Base-by-base conservation (phyloP, 345 rosid species). In the Cardamine resedifolia region DNA sequence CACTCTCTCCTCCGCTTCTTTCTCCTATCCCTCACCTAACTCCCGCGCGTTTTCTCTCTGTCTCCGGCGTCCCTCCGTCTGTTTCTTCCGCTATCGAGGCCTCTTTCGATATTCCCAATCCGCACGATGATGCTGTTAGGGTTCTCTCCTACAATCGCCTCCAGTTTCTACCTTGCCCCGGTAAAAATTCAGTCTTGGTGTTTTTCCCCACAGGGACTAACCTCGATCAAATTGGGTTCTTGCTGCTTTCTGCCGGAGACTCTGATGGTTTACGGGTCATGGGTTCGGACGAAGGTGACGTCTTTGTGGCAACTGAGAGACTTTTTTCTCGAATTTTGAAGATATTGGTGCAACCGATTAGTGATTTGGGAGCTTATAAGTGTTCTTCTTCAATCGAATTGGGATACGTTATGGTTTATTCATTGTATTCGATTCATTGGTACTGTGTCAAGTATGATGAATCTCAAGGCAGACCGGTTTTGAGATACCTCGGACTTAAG, bases 141-240 rank as follows among this genome's bases (percentile, higher is more conserved):
- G 49, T 21, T 67, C 64, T 82, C 44, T 70, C 76, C 2, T 81
- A 79, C 55, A 88, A 84, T n/a, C 83, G 79, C 27, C 86, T 90
- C 80, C 88, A 84, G 61, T 73, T 88, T 63, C 88, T 88, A 21
- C 75, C 70, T 33, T 76, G 58, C 62, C 87, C 83, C 0, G 36
- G 23, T 61, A 56, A 58, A 20, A 44, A 66, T 23, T 26, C 64
- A 5, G 74, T 65, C 39, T 47, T 84, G 52, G 81, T 80, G 62
- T 88, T 90, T 81, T 88, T 90, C 73, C 78, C 94, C 0, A 84
- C 89, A 0, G 94, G 92, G 4, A 31, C 56, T 52, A 86, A 90
- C 65, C 85, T 78, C 58, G 90, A 90, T 48, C 87, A 80, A 31
- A 70, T 90, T 41, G 97, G 97, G 23, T 90, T 78, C 75, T 45